Base-by-base conservation (phyloP, 768 basidiomycete species). In the Naematelia encephala region DNA sequence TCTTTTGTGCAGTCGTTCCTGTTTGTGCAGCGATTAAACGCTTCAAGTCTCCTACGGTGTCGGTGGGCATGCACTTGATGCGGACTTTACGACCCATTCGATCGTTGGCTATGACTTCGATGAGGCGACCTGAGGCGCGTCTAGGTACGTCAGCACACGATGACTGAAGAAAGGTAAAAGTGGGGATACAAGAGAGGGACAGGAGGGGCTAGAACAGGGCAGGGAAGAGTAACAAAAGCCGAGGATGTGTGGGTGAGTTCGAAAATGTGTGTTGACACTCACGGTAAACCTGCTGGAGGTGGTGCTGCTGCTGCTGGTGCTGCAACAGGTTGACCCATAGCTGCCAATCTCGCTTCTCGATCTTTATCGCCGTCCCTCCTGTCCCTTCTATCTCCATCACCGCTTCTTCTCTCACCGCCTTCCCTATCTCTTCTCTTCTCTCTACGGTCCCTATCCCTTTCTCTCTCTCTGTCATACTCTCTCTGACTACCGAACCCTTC, bases 41-140 rank as follows among this genome's bases (percentile, higher is more conserved):
- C 83, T 98, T 98, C 63, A 99, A 82, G 75, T 97, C 94, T 43
- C 94, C 94, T 30, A 99, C 90, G 1, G 96, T 98, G 75, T 99
- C 96, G 13, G 94, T 87, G 3, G 90, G 84, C 19, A 77, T 70
- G 80, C 93, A 96, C 79, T 97, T 96, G 72, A 97, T 91, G 64
- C 90, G 88, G 61, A 96, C 93, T 87, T 93, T 94, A 61, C 89
- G 85, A 56, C 93, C 92, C 49, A 93, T 82, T 76, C 92, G 89
- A 81, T 94, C 91, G 80, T 97, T 97, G 5, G 91, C 92, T 70
- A 94, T 94, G 64, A 96, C 84, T 86, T 96, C 69, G 25, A 75
- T 63, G 58, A 67, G 47, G 13, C 66, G 64, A 10, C 51, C 50
- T 8, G 48, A 54, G 44, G 66, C 62, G 26, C 63, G 53, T 27